Base-by-base conservation (phyloP, 176 grass and related monocot genomes). In the Eragrostis curvula region DNA sequence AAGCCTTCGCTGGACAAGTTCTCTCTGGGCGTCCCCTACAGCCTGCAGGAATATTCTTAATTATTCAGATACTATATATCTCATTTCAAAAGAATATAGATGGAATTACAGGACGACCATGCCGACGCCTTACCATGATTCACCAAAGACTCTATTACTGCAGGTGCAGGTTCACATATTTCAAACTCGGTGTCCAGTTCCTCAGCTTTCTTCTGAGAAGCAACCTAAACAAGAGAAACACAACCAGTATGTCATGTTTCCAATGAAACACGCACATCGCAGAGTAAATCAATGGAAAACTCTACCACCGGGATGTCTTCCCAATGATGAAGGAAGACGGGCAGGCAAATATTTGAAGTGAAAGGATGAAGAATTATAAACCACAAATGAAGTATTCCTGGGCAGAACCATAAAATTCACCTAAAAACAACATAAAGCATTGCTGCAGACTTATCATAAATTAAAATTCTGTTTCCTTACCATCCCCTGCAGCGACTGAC, bases 151-250 rank as follows among this genome's bases (percentile, higher is more conserved):
- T 55, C 61, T 67, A 67, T 62, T 79, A 57, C 32, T 16, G 28
- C 58, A 41, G 50, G 51, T n/a, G 39, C 41, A 28, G 50, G 61
- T 30, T 87, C 66, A 8, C 40, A 55, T 49, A 15, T 67, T 84
- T 43, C 74, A 57, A 18, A 52, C 56, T 70, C 44, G 5, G 7
- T 13, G 17, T 39, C 32, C 30, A 24, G 21, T 52, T 84, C 69
- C 50, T 52, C 42, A 27, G 21, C 17, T 45, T 63, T 74, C 76
- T 27, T 47, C 17, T 85, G 63, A 84, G 40, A 45, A 75, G 63
- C 43, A 46, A 40, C 70, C 87, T 74, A 85, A 61, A 82, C 41
- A 76, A 53, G 17, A 82, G 23, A 83, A 36, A 52, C 80, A 70
- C 9, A 74, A 61, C 29, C 18, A 10, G 21, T 80, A 73, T 67